These are phyloP conservation scores for Ilex aquifolium DNA, from an alignment of 257 asterid genomes.

Conservation along the genomic window DNA sequence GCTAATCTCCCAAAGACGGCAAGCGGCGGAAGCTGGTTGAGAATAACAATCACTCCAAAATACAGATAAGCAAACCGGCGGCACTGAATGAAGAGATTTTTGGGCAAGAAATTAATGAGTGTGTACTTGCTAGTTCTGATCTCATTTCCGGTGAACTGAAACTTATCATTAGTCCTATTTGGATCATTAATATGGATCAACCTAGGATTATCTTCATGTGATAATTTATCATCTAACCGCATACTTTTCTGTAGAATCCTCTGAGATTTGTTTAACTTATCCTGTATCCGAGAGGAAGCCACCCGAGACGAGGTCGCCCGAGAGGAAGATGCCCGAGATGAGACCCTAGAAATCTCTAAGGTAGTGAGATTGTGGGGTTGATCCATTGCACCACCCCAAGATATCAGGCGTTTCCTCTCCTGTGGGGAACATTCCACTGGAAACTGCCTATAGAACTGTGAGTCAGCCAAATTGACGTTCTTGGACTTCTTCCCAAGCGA, in stretches of 20 bases:
- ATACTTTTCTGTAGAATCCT: constrained; percentile 68
- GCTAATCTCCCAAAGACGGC: constrained; percentile 98
- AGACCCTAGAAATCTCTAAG: constrained; percentile 49
- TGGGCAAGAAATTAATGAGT: constrained; percentile 75
- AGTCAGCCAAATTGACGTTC: constrained; percentile 39
- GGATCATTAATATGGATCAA: constrained; percentile 79
- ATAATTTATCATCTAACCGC: constrained; percentile 63
- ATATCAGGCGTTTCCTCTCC: constrained; percentile 57
- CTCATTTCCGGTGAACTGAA: constrained; percentile 79
- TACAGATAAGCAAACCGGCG: constrained; percentile 95
- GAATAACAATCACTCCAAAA: constrained; percentile 86
- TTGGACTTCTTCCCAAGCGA: constrained; percentile 20
- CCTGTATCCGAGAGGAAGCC: constrained; percentile 34
- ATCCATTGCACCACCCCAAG: constrained; percentile 95
- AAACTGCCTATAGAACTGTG: constrained; percentile 19
- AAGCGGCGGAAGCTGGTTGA: constrained; percentile 97
- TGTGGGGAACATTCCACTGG: constrained; percentile 37
- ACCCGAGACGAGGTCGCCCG: constrained; percentile 19
- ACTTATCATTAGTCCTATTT: constrained; percentile 59
- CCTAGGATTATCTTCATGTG: constrained; percentile 69
- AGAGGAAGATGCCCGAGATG: constrained; percentile 27
- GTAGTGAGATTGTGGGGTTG: constrained; percentile 33
- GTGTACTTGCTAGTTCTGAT: constrained; percentile 95
- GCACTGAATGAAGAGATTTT: constrained; percentile 90
- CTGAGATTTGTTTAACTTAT: constrained; percentile 35